Evolutionary conservation across 345 rosid genomes (phyloP).

Genomic region (Euphorbia pulcherrima): DNA sequence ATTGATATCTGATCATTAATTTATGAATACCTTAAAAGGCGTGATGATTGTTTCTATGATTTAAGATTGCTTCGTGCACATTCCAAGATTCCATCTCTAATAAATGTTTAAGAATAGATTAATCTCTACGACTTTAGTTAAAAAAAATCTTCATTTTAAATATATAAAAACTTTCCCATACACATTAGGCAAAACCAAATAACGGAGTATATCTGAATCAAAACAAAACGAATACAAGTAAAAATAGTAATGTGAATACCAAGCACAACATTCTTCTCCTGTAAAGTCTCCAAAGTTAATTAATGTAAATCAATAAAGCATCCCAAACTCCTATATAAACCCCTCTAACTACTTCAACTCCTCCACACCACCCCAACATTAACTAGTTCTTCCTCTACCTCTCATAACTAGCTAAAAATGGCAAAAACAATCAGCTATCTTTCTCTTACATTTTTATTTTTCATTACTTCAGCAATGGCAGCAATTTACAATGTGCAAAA

Average conservation of each 20-base stretch:
- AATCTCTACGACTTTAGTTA: too few species aligned
- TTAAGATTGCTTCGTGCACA: too few species aligned
- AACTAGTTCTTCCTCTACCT: background rate
- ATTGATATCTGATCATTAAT: too few species aligned
- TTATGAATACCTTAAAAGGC: too few species aligned
- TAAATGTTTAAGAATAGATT: too few species aligned
- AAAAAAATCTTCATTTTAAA: too few species aligned
- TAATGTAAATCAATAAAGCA: too few species aligned
- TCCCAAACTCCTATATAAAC: slow-evolving; percentile 3
- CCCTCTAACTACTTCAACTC: background rate
- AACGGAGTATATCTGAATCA: too few species aligned
- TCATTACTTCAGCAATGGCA: slow-evolving; percentile 12
- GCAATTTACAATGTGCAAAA: slow-evolving; percentile 33
- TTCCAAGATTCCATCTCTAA: too few species aligned
- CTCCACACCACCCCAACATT: background rate
- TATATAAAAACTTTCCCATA: too few species aligned
- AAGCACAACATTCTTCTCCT: background rate
- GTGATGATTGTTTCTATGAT: too few species aligned
- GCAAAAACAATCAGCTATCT: slow-evolving; percentile 6
- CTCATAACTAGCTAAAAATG: background rate
- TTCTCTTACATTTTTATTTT: slow-evolving; percentile 3
- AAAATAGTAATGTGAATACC: background rate
- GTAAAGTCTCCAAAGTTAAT: background rate
- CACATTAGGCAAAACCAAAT: too few species aligned
- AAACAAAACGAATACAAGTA: background rate